Base-by-base conservation (phyloP, 2,329 filamentous ascomycete species). In the Graphilbum sp. region DNA sequence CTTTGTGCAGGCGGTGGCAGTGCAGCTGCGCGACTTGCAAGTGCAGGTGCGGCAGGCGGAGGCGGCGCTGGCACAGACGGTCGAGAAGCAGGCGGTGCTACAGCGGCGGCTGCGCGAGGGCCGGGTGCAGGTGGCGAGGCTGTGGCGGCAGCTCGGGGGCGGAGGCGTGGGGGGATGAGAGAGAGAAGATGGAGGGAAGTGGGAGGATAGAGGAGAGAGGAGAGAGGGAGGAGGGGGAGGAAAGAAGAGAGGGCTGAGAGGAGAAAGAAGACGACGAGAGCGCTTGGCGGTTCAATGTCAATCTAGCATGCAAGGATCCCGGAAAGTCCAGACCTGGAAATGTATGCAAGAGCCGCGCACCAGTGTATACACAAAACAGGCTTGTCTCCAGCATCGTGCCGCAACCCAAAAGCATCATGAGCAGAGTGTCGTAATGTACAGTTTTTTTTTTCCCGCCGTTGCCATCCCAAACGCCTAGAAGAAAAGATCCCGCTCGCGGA, bases 1-100 rank as follows among this genome's bases (percentile, higher is more conserved):
- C 12, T 35, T 38, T 11, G 31, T 39, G 11, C 33, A 12, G 7
- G 32, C 23, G 19, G 32, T 40, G 31, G 39, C 50, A 19, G 44
- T 41, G 38, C 46, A 52, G 39, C 45, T 56, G 25, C 47, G 45
- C 18, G 46, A 38, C 21, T 21, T 47, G 25, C 38, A 29, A 5
- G 39, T 24, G 15, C 17, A 21, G 15, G 27, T 39, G 35, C 18
- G 30, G 3, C 32, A 38, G 29, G 38, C 37, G 3, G 35, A 38
- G 25, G 44, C 38, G 19, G 30, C 36, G n/a, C 23, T 43, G 19
- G 33, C 17, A 2, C 37, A 41, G 17, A 40, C 24, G 5, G 39
- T 34, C 6, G 37, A 34, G 37, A 21, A 34, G 37, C 38, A 34
- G 33, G 7, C 20, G 3, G 41, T 40, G 3, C 20, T 46, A n/a